Evolutionary conservation across 2,329 filamentous ascomycete species (phyloP).

Genomic region (Penicillium sp.): DNA sequence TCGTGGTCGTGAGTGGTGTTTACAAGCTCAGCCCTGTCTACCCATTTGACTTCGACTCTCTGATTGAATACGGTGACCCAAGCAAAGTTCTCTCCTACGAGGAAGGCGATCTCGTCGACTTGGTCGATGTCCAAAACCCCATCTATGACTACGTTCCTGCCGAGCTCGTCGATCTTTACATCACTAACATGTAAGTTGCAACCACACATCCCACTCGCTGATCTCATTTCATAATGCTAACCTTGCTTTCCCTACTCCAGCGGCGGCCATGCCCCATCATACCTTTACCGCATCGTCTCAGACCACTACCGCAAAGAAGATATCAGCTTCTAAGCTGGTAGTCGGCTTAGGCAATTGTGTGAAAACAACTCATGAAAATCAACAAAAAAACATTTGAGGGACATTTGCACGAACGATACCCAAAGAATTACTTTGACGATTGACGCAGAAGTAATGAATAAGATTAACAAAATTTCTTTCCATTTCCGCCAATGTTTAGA

Average conservation of each 20-base stretch:
- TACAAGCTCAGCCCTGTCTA: constrained; percentile 93
- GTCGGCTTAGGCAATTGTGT: neutral
- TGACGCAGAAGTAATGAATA: constrained; percentile 12
- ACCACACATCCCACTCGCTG: neutral
- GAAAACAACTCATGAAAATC: neutral
- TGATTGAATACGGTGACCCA: constrained; percentile 84
- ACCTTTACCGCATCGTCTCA: constrained; percentile 63
- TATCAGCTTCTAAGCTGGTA: constrained; percentile 46
- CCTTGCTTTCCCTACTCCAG: constrained; percentile 32
- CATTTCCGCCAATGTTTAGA: neutral
- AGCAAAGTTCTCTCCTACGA: constrained; percentile 73
- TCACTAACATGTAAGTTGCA: constrained; percentile 72
- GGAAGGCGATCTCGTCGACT: constrained; percentile 74
- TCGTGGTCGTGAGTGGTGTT: constrained; percentile 84
- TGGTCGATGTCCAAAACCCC: constrained; percentile 74
- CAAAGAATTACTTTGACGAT: constrained; percentile 22
- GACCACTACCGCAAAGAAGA: constrained; percentile 66
- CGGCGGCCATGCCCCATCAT: constrained; percentile 62
- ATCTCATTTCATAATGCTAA: constrained; percentile 7
- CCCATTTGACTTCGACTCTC: constrained; percentile 73
- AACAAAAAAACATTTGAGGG: constrained; percentile 5
- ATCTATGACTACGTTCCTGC: constrained; percentile 79
- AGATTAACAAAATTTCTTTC: neutral
- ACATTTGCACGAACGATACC: constrained; percentile 22
- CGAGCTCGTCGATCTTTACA: constrained; percentile 60